Evolutionary conservation across 768 basidiomycete species (phyloP).

Genomic region (Harrya chromipes): DNA sequence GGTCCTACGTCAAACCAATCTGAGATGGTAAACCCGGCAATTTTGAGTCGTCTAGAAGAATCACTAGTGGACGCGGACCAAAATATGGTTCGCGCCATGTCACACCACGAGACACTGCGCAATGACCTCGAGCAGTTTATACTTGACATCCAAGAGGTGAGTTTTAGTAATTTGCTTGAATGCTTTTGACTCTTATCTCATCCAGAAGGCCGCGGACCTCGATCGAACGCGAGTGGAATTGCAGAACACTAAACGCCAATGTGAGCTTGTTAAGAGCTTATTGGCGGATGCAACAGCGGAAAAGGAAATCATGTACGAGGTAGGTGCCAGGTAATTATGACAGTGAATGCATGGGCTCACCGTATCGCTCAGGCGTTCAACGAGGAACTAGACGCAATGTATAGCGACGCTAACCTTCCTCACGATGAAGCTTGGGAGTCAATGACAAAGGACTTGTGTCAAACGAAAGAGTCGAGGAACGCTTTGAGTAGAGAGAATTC

Average conservation of each 20-base stretch:
- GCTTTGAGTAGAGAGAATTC: conserved; percentile 74
- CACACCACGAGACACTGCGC: conserved; percentile 55
- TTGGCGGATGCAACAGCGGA: conserved; percentile 76
- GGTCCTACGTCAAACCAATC: conserved; percentile 11
- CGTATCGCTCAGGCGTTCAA: conserved; percentile 74
- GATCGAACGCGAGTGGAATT: conserved; percentile 63
- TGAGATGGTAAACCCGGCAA: conserved; percentile 12
- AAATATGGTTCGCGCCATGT: conserved; percentile 47
- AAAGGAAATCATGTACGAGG: conserved; percentile 93
- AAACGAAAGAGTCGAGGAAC: conserved; percentile 76
- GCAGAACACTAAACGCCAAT: conserved; percentile 66
- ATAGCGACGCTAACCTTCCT: conserved; percentile 78
- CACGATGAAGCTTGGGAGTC: conserved; percentile 81
- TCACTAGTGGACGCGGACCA: conserved; percentile 57
- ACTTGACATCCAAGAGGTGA: conserved; percentile 57
- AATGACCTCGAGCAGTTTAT: conserved; percentile 47
- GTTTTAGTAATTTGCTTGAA: conserved; percentile 6
- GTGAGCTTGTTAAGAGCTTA: conserved; percentile 75
- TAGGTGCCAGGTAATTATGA: conserved; percentile 33
- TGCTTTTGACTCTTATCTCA: neutral
- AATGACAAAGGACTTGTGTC: conserved; percentile 66
- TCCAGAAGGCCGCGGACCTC: conserved; percentile 59
- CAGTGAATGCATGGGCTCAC: neutral
- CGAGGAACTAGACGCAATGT: conserved; percentile 91
- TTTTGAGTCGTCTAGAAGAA: conserved; percentile 41